These are phyloP conservation scores for Claviceps digitariae DNA, from an alignment of 2,329 filamentous ascomycete genomes.

Conservation along the genomic window DNA sequence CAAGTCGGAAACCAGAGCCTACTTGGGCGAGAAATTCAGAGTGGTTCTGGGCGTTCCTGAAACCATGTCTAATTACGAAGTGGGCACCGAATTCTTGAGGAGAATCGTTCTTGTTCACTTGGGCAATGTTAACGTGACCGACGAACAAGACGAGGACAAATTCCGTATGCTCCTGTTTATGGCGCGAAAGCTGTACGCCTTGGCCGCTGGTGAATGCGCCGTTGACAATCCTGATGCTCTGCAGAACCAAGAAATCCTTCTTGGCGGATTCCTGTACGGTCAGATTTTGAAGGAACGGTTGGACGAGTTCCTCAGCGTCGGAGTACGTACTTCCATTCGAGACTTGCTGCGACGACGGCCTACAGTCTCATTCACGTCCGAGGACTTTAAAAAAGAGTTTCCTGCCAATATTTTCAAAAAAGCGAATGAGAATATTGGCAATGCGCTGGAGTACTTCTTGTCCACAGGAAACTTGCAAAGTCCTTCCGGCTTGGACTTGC, in stretches of 20 bases:
- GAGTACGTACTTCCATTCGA: slow-evolving; percentile 37
- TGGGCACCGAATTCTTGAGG: slow-evolving; percentile 79
- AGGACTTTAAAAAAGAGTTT: slow-evolving; percentile 70
- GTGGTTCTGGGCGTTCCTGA: slow-evolving; percentile 74
- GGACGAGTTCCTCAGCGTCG: slow-evolving; percentile 65
- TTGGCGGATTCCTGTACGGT: slow-evolving; percentile 86
- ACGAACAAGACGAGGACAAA: slow-evolving; percentile 78
- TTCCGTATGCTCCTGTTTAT: slow-evolving; percentile 91
- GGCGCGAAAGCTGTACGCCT: slow-evolving; percentile 85
- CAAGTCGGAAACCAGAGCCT: slow-evolving; percentile 67
- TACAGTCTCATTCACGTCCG: slow-evolving; percentile 61
- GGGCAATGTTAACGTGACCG: slow-evolving; percentile 71
- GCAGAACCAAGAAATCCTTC: slow-evolving; percentile 86
- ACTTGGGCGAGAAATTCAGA: slow-evolving; percentile 82
- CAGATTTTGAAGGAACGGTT: slow-evolving; percentile 92
- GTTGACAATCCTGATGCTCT: slow-evolving; percentile 95
- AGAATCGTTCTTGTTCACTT: slow-evolving; percentile 87
- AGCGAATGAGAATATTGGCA: slow-evolving; percentile 79
- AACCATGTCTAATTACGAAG: slow-evolving; percentile 75
- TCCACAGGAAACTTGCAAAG: slow-evolving; percentile 90
- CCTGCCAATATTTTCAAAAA: slow-evolving; percentile 62
- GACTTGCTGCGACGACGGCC: slow-evolving; percentile 43
- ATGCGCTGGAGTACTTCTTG: slow-evolving; percentile 83
- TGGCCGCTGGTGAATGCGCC: slow-evolving; percentile 84
- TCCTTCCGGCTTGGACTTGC: slow-evolving; percentile 82